Conservation (phyloP, 257 asterid genomes). For the Solanum microdontum region DNA sequence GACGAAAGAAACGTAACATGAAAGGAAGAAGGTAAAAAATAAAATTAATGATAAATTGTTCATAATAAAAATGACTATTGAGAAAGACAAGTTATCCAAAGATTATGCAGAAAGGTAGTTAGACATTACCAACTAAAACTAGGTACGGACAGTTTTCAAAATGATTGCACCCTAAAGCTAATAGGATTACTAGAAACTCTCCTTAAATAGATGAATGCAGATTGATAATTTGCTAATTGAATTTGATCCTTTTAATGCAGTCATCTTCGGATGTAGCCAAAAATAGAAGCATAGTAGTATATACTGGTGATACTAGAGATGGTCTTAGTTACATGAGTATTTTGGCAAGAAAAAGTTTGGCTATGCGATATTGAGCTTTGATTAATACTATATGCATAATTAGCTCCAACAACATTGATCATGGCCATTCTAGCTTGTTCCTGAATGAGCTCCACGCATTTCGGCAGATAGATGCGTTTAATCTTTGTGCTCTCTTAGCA, state of each 20-base stretch:
- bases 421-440: background rate
- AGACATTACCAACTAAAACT: background rate
- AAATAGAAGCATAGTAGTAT: background rate
- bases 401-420: background rate
- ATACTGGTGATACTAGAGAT: background rate
- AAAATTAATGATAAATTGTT: background rate
- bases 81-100: too few relatives aligned
- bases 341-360: background rate
- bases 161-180: background rate
- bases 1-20: background rate
- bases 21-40: background rate
- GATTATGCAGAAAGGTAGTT: background rate
- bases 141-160: background rate
- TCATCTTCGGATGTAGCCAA: background rate
- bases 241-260: background rate
- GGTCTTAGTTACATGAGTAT: background rate
- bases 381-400: background rate
- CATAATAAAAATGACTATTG: background rate
- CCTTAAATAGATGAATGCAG: background rate
- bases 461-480: background rate
- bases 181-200: background rate
- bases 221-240: background rate
- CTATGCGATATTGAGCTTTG: background rate
- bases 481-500: background rate
- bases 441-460: background rate